These are phyloP conservation scores for Mycena sanguinolenta DNA, from an alignment of 768 basidiomycete species.

Conservation along the genomic window DNA sequence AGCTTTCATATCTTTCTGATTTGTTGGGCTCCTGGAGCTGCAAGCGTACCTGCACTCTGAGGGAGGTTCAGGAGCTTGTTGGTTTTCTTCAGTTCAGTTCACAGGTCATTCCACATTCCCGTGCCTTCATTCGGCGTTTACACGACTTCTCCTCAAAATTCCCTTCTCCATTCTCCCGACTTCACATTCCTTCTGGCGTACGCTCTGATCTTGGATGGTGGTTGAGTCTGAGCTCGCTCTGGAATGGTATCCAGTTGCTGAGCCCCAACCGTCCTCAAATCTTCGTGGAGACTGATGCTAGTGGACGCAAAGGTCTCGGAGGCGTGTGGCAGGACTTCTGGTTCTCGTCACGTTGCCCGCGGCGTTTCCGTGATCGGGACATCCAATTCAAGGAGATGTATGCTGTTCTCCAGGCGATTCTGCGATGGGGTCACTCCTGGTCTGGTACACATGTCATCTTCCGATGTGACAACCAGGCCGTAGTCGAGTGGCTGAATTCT, in stretches of 20 bases:
- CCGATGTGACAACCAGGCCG: constrained; percentile 46
- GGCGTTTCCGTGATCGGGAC: constrained; percentile 40
- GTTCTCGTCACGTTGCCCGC: constrained; percentile 44
- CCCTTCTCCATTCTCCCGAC: constrained; percentile 35
- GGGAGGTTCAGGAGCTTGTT: constrained; percentile 40
- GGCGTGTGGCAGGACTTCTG: constrained; percentile 32
- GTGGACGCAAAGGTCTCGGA: constrained; percentile 36
- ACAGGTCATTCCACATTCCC: constrained; percentile 50
- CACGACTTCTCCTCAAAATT: constrained; percentile 47
- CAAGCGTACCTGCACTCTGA: constrained; percentile 31
- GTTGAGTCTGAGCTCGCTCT: constrained; percentile 45
- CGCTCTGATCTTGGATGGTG: constrained; percentile 37
- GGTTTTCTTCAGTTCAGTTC: constrained; percentile 52
- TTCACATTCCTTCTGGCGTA: constrained; percentile 41
- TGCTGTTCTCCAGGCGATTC: constrained; percentile 47
- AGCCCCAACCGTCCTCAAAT: constrained; percentile 20
- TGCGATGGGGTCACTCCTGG: constrained; percentile 46
- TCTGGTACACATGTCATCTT: constrained; percentile 44
- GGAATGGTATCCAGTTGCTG: constrained; percentile 47
- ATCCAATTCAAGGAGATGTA: constrained; percentile 52
- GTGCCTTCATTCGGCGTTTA: constrained; percentile 45
- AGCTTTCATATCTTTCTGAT: constrained; percentile 42
- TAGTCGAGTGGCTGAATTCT: constrained; percentile 24
- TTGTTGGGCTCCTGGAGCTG: constrained; percentile 40
- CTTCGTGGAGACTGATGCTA: constrained; percentile 48